Evolutionary conservation across 176 grass and related monocot genomes (phyloP), one percentile per base, ranked within the genome.

Genomic region (Phyllostachys edulis): DNA sequence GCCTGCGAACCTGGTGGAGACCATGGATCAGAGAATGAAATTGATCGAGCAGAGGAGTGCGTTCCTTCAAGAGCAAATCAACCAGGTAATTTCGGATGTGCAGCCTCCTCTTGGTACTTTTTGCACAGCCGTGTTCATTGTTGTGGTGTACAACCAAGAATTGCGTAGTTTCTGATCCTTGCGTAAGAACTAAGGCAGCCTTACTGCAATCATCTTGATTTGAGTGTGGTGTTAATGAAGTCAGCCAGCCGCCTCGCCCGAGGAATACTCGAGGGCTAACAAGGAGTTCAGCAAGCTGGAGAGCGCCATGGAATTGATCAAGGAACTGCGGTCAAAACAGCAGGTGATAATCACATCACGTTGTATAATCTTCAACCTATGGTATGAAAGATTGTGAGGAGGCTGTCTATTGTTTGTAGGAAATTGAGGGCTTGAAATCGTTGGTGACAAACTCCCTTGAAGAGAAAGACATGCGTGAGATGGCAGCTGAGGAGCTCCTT

Each of bases 1-100:
- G 24, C 89, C 91, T n/a, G 21, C 79, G 13, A 87, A 98, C 87
- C 85, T 98, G 67, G 79, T 98, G 16, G 59, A 63, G 37, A 85
- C 92, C 47, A 92, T 98, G 93, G 90, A 98, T 73, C 91, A 90
- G 71, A 94, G 91, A 65, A 98, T 95, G 82, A 78, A 76, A 69
- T 56, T 85, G 29, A 93, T 98, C 49, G 82, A 95, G 84, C 96
- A 93, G 70, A 91, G 81, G 84, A 93, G 84, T 16, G 64, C 71
- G 1, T 87, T 69, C 73, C 96, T 98, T 47, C 89, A 91, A 52
- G 70, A 86, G 29, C 87, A 91, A 91, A 93, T 93, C 55, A 97
- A 91, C 71, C 91, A 92, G 94, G 91, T 97, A 87, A 87, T 90
- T 90, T 79, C 26, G 24, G 75, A 62, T 54, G 32, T 34, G 32